Evolutionary conservation across 306 rosid genomes (phyloP).

Genomic region (Macrotyloma uniflorum): DNA sequence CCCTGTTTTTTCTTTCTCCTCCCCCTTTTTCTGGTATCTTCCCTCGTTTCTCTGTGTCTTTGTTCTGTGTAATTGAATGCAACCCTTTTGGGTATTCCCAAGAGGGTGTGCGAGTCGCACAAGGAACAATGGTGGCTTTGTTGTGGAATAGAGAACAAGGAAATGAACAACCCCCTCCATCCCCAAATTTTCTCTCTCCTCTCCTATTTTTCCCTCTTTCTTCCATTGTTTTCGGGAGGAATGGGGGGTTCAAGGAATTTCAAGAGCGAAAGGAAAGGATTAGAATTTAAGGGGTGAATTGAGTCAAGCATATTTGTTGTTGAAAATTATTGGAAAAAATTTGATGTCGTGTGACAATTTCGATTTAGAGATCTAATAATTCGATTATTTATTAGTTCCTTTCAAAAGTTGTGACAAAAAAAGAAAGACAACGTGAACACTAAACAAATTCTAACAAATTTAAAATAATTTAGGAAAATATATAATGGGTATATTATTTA

Average conservation of each 20-base stretch:
- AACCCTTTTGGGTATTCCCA: not conserved
- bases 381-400: too few species aligned
- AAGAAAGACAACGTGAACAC: too few species aligned
- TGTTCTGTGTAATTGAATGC: not conserved
- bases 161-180: not conserved
- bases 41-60: conserved; percentile 10
- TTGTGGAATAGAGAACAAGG: not conserved
- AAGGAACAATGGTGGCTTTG: not conserved
- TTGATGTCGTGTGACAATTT: conserved; percentile 56
- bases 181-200: not conserved
- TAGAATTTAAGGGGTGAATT: conserved; percentile 60
- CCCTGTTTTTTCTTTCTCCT: conserved; percentile 26
- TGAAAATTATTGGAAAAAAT: conserved; percentile 18
- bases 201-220: not conserved
- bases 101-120: not conserved
- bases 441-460: too few species aligned
- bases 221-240: conserved; percentile 25
- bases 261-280: conserved; percentile 56
- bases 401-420: too few species aligned
- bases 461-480: too few species aligned
- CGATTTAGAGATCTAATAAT: too few species aligned
- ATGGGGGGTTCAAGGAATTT: conserved; percentile 32
- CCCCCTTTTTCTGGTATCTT: conserved; percentile 15
- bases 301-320: conserved; percentile 29
- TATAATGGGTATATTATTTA: too few species aligned